phyloP scores from a whole-genome alignment of 2,329 filamentous ascomycete genomes.

The Plenodomus lindquistii region DNA sequence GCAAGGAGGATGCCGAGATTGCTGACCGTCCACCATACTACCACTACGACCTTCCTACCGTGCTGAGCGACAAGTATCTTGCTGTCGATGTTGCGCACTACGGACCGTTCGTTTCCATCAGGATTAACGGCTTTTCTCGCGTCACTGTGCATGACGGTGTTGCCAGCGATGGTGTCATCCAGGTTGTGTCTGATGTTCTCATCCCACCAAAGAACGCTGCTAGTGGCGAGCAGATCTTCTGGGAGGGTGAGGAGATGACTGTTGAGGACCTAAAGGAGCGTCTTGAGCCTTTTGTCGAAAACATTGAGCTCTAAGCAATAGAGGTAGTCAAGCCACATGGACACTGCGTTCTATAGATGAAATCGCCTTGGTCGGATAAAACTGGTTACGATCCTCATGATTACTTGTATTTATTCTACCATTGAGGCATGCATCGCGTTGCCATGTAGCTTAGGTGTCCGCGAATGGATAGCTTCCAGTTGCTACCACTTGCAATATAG shows the following conservation, averaged over 20 bases:
- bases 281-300: constrained; percentile 38
- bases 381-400: constrained; percentile 6
- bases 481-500: no score
- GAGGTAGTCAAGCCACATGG: no score
- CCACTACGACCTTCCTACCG: constrained; percentile 73
- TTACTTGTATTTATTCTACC: neutral
- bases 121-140: constrained; percentile 72
- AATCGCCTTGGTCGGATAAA: neutral
- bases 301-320: constrained; percentile 33
- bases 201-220: constrained; percentile 69
- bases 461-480: no score
- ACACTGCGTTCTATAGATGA: neutral
- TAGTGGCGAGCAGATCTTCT: constrained; percentile 39
- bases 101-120: constrained; percentile 70
- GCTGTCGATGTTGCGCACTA: constrained; percentile 72
- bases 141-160: constrained; percentile 72
- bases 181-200: constrained; percentile 72
- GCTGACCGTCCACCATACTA: constrained; percentile 50
- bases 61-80: constrained; percentile 68
- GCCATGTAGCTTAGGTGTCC: no score
- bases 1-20: constrained; percentile 22
- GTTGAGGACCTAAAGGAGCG: constrained; percentile 66
- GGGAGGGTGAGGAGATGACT: constrained; percentile 56
- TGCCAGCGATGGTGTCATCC: constrained; percentile 79
- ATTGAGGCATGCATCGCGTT: no score